Percentiles rank a stretch among this genome's conserved stretches.
These are phyloP conservation scores for Chalaropsis thielavioides DNA, from an alignment of 2,329 filamentous ascomycete species.

Conservation along the genomic window DNA sequence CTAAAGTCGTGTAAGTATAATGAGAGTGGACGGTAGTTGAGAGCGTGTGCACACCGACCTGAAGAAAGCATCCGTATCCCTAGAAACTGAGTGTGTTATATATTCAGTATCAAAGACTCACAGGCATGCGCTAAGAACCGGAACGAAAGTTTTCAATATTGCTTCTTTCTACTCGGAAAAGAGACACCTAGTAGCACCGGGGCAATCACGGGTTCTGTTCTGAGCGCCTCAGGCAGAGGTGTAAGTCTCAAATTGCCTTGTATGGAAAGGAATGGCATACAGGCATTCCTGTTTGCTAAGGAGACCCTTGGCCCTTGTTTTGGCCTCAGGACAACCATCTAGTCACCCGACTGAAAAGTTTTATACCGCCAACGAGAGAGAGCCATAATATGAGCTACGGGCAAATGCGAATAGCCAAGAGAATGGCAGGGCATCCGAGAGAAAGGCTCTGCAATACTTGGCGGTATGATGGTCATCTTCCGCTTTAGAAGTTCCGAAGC, in stretches of 20 bases:
- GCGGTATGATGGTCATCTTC: background rate
- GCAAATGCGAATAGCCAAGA: background rate
- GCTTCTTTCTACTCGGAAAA: background rate
- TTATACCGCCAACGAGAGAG: background rate
- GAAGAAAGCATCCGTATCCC: too few relatives aligned
- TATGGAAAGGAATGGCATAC: background rate
- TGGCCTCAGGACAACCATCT: constrained; percentile 1
- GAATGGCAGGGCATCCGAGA: background rate
- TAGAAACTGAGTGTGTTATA: background rate
- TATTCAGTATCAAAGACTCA: background rate
- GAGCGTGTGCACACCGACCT: background rate
- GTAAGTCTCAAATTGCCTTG: background rate
- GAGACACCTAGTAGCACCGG: background rate
- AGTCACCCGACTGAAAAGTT: background rate
- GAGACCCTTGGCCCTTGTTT: background rate
- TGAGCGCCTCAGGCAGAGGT: background rate
- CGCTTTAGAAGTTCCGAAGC: background rate
- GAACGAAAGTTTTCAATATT: background rate
- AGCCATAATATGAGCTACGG: background rate
- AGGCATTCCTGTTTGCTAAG: background rate
- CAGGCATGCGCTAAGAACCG: background rate
- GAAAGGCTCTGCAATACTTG: background rate
- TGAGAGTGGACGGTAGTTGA: background rate
- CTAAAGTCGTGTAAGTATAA: background rate
- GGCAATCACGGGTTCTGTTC: background rate